phyloP scores from a whole-genome alignment of 331 rosid genomes.

The Ulmus americana region DNA sequence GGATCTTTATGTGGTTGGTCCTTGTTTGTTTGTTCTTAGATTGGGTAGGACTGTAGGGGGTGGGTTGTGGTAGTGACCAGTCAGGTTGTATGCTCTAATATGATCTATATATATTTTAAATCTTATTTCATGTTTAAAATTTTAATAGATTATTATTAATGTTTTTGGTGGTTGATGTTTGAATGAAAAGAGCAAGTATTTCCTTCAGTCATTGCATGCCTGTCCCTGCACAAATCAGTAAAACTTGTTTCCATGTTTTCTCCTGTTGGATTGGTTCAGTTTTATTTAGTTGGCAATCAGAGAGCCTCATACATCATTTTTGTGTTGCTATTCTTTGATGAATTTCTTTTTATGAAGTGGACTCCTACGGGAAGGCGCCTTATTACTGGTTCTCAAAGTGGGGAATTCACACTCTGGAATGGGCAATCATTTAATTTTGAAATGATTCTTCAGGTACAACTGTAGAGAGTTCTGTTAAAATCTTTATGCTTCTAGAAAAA shows the following conservation, averaged over 20 bases:
- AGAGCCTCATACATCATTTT: not conserved
- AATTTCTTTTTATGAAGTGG: conserved; percentile 54
- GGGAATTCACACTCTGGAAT: conserved; percentile 99
- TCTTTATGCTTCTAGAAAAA: conserved; percentile 5
- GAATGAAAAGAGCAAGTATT: not conserved
- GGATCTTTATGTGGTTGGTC: too few species aligned
- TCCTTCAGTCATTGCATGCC: not conserved
- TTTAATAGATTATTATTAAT: too few species aligned
- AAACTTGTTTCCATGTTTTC: not conserved
- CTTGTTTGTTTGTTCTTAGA: too few species aligned
- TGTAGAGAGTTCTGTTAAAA: conserved; percentile 6
- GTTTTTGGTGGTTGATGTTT: too few species aligned
- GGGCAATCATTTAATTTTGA: conserved; percentile 98
- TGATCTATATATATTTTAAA: too few species aligned
- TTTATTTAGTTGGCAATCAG: not conserved
- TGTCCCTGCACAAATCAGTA: too few species aligned
- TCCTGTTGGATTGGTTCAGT: not conserved
- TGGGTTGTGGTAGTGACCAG: too few species aligned
- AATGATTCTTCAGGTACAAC: conserved; percentile 92
- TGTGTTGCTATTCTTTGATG: conserved; percentile 21
- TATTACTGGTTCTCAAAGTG: conserved; percentile 96
- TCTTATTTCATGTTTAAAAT: too few species aligned
- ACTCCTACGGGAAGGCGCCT: conserved; percentile 98
- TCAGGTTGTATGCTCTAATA: too few species aligned
- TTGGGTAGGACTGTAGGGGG: too few species aligned